phyloP scores from a whole-genome alignment of 2,329 filamentous ascomycete genomes.

The Clarireedia paspali region DNA sequence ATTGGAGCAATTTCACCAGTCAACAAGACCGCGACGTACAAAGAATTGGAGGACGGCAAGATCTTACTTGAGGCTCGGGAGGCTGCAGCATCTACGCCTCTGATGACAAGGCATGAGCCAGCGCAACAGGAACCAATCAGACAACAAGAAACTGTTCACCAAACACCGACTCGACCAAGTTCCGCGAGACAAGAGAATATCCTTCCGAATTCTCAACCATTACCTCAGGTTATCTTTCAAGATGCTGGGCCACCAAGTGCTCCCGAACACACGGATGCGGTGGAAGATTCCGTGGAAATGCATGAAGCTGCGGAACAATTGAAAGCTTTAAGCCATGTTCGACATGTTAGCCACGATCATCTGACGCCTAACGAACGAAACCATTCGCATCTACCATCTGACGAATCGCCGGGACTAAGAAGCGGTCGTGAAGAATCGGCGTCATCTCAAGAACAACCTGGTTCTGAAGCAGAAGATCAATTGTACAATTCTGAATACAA shows the following conservation, averaged over 20 bases:
- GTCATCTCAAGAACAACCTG: conserved; percentile 33
- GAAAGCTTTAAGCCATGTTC: conserved; percentile 57
- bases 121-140: conserved; percentile 9
- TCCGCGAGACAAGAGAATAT: conserved; percentile 20
- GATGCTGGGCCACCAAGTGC: conserved; percentile 19
- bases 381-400: conserved; percentile 26
- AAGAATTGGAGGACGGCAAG: conserved; percentile 49
- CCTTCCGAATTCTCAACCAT: conserved; percentile 20
- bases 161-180: conserved; percentile 17
- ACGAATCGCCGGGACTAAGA: conserved; percentile 26
- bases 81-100: conserved; percentile 28
- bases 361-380: conserved; percentile 24
- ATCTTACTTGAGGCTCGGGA: conserved; percentile 41
- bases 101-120: conserved; percentile 37
- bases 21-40: conserved; percentile 37
- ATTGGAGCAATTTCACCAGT: conserved; percentile 39
- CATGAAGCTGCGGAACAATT: conserved; percentile 60
- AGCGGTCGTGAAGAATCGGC: conserved; percentile 35
- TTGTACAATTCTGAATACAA: conserved; percentile 29
- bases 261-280: conserved; percentile 38
- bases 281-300: conserved; percentile 61
- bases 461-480: conserved; percentile 36
- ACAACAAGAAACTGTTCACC: conserved; percentile 10
- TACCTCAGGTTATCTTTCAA: conserved; percentile 22
- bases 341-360: conserved; percentile 44